Evolutionary conservation across 441 rosid species (phyloP), one percentile per base, ranked within the genome.

Genomic region (Flueggea neowawraea): DNA sequence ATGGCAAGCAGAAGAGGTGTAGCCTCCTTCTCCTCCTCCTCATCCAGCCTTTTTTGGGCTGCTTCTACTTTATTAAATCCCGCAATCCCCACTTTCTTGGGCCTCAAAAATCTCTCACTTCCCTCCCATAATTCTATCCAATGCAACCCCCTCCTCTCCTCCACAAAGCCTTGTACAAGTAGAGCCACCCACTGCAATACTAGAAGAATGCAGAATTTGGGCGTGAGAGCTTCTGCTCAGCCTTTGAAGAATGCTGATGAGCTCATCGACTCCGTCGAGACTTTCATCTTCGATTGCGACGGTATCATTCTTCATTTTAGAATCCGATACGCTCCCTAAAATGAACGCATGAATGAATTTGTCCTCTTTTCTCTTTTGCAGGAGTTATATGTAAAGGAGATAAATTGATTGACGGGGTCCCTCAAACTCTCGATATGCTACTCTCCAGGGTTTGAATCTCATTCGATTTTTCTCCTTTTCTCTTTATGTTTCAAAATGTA

Each of bases 381-480:
- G 97, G 97, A 61, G 98, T 93, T 32, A 87, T 93, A 51, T 93
- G 98, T 97, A 93, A 83, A 69, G 98, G 97, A 33, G 96, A 90
- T 61, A 83, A 81, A 71, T 90, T 93, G 75, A 90, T 93, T 50
- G 85, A 93, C 58, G 95, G 98, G 55, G 95, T 85, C 56, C 73
- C 84, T 33, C 62, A 78, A 50, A 87, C 93, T 6, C 82, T 90
- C 28, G 92, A 88, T 53, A 60, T 85, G 78, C 88, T 93, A 68
- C 95, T 96, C 39, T 86, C 97, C 44, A 90, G 82, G 87, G 97
- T 73, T 50, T 16, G 63, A 52, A 31, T 31, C 13, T 43, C 6
- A 22, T 22, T 22, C 28, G 28, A 22, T 12, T 16, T 0, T 47
- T n/a, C 41, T 31, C 4, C 14, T 58, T 32, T 51, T 50, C 13